These are phyloP conservation scores for Verticillium klebahnii DNA, from an alignment of 2,329 filamentous ascomycete genomes.

Conservation along the genomic window DNA sequence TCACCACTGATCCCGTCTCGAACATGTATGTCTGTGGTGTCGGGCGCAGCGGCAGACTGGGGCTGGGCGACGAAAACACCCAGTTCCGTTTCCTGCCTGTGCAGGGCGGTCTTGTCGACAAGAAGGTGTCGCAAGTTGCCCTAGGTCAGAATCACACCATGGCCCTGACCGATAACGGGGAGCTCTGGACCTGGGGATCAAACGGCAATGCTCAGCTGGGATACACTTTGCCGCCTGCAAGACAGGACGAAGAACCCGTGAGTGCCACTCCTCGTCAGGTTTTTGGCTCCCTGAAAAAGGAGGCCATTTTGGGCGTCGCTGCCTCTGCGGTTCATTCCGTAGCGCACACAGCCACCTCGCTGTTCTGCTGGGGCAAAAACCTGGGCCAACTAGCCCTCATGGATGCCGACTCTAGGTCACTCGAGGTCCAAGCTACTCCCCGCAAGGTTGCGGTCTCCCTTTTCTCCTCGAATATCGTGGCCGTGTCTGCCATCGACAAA, in stretches of 20 bases:
- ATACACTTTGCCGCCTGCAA: constrained; percentile 61
- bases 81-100: constrained; percentile 83
- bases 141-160: constrained; percentile 90
- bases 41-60: constrained; percentile 83
- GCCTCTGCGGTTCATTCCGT: constrained; percentile 91
- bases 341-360: constrained; percentile 71
- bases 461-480: constrained; percentile 66
- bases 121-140: constrained; percentile 70
- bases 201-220: constrained; percentile 84
- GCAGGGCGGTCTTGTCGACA: constrained; percentile 69
- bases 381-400: constrained; percentile 90
- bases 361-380: constrained; percentile 96
- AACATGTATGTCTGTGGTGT: constrained; percentile 94
- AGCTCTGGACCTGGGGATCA: constrained; percentile 91
- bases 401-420: constrained; percentile 88
- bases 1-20: constrained; percentile 81
- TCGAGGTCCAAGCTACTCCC: constrained; percentile 77
- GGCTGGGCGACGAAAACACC: constrained; percentile 84
- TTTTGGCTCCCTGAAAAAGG: constrained; percentile 86
- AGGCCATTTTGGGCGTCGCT: constrained; percentile 73
- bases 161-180: constrained; percentile 79
- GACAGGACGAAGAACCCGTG: constrained; percentile 77
- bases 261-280: constrained; percentile 81
- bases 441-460: constrained; percentile 85
- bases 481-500: constrained; percentile 83